Percentiles rank a stretch among this genome's conserved stretches.
These are phyloP conservation scores for Bjerkandera adusta DNA, from an alignment of 1,284 basidiomycete species.

Conservation along the genomic window DNA sequence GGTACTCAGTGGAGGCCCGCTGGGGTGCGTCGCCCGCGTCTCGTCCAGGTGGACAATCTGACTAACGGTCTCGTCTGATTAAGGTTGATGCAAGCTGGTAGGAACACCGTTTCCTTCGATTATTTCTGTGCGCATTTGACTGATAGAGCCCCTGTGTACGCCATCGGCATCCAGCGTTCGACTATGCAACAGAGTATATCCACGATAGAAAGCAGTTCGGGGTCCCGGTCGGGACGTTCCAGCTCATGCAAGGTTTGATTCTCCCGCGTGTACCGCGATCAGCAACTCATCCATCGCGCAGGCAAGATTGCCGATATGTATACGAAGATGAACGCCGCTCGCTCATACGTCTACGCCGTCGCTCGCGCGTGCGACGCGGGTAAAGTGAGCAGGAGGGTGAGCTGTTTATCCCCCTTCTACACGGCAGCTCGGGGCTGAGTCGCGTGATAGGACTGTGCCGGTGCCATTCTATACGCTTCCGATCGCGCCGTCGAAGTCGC, in stretches of 20 bases:
- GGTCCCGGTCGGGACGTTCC: constrained; percentile 86
- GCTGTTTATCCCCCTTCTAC: constrained; percentile 26
- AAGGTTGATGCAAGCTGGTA: constrained; percentile 87
- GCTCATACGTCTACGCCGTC: constrained; percentile 92
- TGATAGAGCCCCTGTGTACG: not conserved
- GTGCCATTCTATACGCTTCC: constrained; percentile 88
- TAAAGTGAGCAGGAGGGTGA: constrained; percentile 76
- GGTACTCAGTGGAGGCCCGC: constrained; percentile 85
- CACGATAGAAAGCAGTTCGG: constrained; percentile 93
- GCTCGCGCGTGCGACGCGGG: constrained; percentile 85
- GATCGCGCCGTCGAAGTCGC: constrained; percentile 91
- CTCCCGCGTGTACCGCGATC: constrained; percentile 1
- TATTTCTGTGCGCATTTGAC: not conserved
- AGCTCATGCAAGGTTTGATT: constrained; percentile 86
- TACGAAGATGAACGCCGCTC: constrained; percentile 85
- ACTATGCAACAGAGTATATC: constrained; percentile 85
- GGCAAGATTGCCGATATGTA: constrained; percentile 93
- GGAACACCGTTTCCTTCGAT: not conserved
- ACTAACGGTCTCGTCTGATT: constrained; percentile 7
- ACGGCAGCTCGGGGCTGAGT: no score
- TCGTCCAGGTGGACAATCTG: not conserved
- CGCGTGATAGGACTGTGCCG: constrained; percentile 79
- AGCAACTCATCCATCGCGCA: constrained; percentile 25
- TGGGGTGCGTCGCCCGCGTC: constrained; percentile 44
- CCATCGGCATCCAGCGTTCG: constrained; percentile 72